Conservation (phyloP, 371 early-diverging fungal genomes). For the Conidiobolus incongruus region DNA sequence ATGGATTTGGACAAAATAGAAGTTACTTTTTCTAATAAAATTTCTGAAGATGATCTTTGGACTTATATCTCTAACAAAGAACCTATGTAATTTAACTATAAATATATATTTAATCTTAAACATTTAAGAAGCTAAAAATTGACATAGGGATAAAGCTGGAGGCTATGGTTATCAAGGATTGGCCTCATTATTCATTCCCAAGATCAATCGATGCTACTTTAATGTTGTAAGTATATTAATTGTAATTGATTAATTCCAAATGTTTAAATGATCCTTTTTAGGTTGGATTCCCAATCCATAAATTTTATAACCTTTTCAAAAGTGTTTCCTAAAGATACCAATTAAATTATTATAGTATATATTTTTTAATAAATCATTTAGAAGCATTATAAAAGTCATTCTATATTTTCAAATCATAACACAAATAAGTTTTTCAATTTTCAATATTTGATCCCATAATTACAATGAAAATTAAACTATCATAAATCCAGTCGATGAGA, state of each 20-base stretch:
- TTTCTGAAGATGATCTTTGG: constrained; percentile 20
- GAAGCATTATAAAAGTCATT: too few relatives aligned
- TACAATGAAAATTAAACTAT: too few relatives aligned
- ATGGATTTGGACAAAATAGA: constrained; percentile 5
- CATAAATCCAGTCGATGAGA: too few relatives aligned
- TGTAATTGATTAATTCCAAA: neutral
- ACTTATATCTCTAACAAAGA: constrained; percentile 46
- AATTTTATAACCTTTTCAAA: too few relatives aligned
- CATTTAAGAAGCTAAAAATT: constrained; percentile 6
- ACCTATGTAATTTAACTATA: constrained; percentile 14
- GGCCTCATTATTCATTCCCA: constrained; percentile 41
- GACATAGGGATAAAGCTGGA: constrained; percentile 50
- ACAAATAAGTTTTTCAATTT: too few relatives aligned
- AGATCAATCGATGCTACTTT: constrained; percentile 30
- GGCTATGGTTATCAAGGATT: constrained; percentile 66
- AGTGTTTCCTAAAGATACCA: too few relatives aligned
- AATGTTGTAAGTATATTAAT: constrained; percentile 6
- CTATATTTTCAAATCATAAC: too few relatives aligned
- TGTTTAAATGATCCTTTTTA: too few relatives aligned
- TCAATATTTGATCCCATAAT: too few relatives aligned
- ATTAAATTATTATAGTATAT: too few relatives aligned
- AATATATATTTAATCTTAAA: constrained; percentile 1
- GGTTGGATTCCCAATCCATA: too few relatives aligned
- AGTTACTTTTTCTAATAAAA: constrained; percentile 16
- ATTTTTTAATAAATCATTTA: too few relatives aligned